Conservation (phyloP, 2,329 filamentous ascomycete species). For the Pestalotiopsis sp. region DNA sequence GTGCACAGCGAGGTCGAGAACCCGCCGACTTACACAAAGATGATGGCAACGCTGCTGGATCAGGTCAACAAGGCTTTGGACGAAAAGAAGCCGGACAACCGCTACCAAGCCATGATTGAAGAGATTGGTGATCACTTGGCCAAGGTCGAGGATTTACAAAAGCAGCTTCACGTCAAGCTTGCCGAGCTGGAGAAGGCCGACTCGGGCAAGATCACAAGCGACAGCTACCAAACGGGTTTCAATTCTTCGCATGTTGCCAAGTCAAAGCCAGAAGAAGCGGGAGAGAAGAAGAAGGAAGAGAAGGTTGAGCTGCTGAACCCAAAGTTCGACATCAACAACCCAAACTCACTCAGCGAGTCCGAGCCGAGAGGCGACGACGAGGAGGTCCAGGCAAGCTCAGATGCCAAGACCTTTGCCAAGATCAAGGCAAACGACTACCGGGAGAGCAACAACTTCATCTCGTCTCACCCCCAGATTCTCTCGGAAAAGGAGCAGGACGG, state of each 20-base stretch:
- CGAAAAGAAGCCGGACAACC: conserved; percentile 67
- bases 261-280: conserved; percentile 32
- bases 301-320: conserved; percentile 79
- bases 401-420: conserved; percentile 78
- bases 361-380: conserved; percentile 60
- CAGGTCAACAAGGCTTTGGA: conserved; percentile 86
- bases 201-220: conserved; percentile 88
- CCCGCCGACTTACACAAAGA: conserved; percentile 86
- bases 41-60: conserved; percentile 96
- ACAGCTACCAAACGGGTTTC: conserved; percentile 85
- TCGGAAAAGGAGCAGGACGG: conserved; percentile 87
- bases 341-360: conserved; percentile 23
- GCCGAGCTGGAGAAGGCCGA: conserved; percentile 84
- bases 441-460: conserved; percentile 73
- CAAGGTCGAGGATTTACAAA: conserved; percentile 78
- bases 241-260: conserved; percentile 75
- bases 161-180: conserved; percentile 72
- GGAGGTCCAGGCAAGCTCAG: conserved; percentile 71
- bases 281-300: conserved; percentile 43
- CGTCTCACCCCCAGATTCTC: conserved; percentile 75
- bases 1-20: conserved; percentile 74
- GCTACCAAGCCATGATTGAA: conserved; percentile 74
- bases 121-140: conserved; percentile 75
- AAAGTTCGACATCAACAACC: conserved; percentile 38
- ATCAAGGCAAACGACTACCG: conserved; percentile 77